A percentile compares a stretch with the other conserved stretches of the same genome.
phyloP scores from a whole-genome alignment of 2,329 filamentous ascomycete species.

The Scedosporium aurantiacum region DNA sequence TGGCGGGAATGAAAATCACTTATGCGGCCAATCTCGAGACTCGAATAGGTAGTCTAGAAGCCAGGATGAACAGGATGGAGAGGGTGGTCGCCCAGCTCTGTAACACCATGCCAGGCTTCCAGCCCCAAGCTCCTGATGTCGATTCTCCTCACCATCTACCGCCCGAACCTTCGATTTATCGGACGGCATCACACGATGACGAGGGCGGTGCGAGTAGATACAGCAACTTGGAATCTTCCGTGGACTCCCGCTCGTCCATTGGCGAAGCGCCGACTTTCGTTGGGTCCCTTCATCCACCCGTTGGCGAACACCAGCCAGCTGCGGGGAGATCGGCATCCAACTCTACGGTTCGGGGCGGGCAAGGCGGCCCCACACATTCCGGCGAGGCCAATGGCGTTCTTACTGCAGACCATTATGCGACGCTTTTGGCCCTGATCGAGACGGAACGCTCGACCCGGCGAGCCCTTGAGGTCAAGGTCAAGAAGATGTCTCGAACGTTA shows the following conservation, averaged over 20 bases:
- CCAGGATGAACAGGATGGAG: conserved; percentile 41
- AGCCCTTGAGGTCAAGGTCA: conserved; percentile 45
- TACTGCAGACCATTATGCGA: conserved; percentile 35
- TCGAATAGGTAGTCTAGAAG: conserved; percentile 40
- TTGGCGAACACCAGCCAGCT: conserved; percentile 14
- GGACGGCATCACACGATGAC: background rate
- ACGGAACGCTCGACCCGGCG: conserved; percentile 45
- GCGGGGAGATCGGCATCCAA: conserved; percentile 29
- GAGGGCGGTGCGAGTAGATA: background rate
- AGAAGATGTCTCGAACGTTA: conserved; percentile 37
- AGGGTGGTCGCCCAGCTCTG: conserved; percentile 38
- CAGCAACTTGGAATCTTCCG: conserved; percentile 26
- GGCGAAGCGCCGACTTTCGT: conserved; percentile 34
- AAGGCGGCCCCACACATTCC: conserved; percentile 31
- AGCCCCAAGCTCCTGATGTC: conserved; percentile 14
- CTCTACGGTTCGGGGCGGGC: conserved; percentile 35
- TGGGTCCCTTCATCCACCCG: conserved; percentile 28
- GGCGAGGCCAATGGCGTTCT: conserved; percentile 21
- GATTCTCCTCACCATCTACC: background rate
- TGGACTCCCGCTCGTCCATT: conserved; percentile 31
- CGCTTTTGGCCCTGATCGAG: conserved; percentile 40
- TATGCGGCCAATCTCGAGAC: conserved; percentile 42
- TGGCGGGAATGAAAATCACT: conserved; percentile 46
- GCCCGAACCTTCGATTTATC: background rate
- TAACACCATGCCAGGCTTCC: conserved; percentile 31